phyloP scores from a whole-genome alignment of 352 stramenopile species.

The Phytophthora hybrid region DNA sequence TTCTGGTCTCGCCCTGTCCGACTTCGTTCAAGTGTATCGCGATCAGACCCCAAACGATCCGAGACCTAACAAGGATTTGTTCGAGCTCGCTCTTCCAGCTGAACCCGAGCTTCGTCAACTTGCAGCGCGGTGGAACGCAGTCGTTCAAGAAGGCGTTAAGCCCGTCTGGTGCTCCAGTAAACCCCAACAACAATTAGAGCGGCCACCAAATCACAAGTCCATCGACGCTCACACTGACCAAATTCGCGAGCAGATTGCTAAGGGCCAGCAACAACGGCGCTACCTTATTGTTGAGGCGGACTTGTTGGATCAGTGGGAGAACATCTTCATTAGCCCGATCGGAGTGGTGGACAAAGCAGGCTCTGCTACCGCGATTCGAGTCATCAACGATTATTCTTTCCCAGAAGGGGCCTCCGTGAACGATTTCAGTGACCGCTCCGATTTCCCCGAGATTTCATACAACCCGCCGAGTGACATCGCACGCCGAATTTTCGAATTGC shows the following conservation, averaged over 20 bases:
- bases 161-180: not conserved
- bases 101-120: not conserved
- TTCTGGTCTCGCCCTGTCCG: too few species aligned
- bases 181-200: not conserved
- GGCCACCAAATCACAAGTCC: not conserved
- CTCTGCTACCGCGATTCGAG: not conserved
- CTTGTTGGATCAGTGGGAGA: not conserved
- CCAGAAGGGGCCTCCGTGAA: slow-evolving; percentile 1
- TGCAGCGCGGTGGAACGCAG: not conserved
- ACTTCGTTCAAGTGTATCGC: too few species aligned
- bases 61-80: too few species aligned
- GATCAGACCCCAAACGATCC: too few species aligned
- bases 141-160: slow-evolving; percentile 5
- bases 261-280: slow-evolving; percentile 4
- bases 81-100: too few species aligned
- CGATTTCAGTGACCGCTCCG: slow-evolving; percentile 6
- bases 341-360: not conserved
- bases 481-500: too few species aligned
- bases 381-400: slow-evolving; percentile 6
- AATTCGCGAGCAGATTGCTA: slow-evolving; percentile 1
- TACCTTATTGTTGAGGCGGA: slow-evolving; percentile 10
- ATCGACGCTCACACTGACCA: not conserved
- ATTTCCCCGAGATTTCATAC: not conserved
- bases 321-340: slow-evolving; percentile 2
- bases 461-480: too few species aligned